phyloP scores from a whole-genome alignment of 1,284 basidiomycete genomes.

The Chalciporus sp. region DNA sequence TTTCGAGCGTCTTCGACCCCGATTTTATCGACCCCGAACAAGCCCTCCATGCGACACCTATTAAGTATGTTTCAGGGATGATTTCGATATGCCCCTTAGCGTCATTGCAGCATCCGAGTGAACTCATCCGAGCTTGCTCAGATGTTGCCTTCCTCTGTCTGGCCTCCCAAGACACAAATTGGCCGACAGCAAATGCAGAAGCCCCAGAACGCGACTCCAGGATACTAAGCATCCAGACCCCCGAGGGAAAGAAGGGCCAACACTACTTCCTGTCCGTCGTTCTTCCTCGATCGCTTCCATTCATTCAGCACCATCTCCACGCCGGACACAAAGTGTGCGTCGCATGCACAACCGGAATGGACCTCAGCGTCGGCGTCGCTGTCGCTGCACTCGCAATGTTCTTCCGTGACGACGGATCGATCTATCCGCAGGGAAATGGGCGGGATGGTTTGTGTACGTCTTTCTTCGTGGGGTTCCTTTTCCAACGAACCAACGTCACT shows the following conservation, averaged over 20 bases:
- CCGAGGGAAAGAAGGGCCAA: slow-evolving; percentile 57
- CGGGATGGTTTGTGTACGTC: slow-evolving; percentile 24
- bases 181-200: not conserved
- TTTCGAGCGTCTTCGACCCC: slow-evolving; percentile 26
- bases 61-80: slow-evolving; percentile 41
- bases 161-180: slow-evolving; percentile 2
- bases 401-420: slow-evolving; percentile 56
- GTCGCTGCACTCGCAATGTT: slow-evolving; percentile 57
- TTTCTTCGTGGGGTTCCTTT: not conserved
- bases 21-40: not conserved
- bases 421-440: slow-evolving; percentile 16
- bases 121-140: slow-evolving; percentile 4
- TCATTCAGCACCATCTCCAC: slow-evolving; percentile 45
- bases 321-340: slow-evolving; percentile 47
- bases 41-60: slow-evolving; percentile 20
- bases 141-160: slow-evolving; percentile 23
- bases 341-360: slow-evolving; percentile 58
- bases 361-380: slow-evolving; percentile 64
- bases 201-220: not conserved
- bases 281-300: slow-evolving; percentile 52
- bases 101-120: slow-evolving; percentile 27
- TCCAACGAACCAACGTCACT: not conserved
- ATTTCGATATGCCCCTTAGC: slow-evolving; percentile 40
- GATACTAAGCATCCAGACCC: slow-evolving; percentile 36
- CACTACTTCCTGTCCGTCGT: slow-evolving; percentile 49